Evolutionary conservation across 306 rosid species (phyloP), one percentile per base, ranked within the genome.

Genomic region (Cucurbita pepo): DNA sequence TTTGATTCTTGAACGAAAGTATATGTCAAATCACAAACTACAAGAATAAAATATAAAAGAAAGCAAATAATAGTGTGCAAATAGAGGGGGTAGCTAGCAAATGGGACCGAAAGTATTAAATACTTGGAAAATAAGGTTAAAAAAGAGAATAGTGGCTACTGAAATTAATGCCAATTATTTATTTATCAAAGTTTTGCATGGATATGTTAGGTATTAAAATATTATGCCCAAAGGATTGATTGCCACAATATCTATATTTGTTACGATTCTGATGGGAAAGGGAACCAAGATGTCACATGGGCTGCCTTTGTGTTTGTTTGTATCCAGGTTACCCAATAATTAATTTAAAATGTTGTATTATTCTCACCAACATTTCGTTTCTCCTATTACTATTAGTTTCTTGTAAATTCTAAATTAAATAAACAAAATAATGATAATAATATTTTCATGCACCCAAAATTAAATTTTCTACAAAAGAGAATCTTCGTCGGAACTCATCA

Each of bases 51-150:
- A 1, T 30, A 30, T 30, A 30, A 40, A 40, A 4, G 7, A 40
- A 40, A 65, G 44, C 54, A 65, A 43, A 65, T 47, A 19, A 44
- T 19, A 21, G 0, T 12, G 30, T 65, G 30, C 18, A 65, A 44
- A 65, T 19, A 10, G 54, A 43, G 51, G 71, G 54, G 38, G 71
- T 66, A 44, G 72, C 72, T 55, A 66, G 72, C 72, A 66, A 66
- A 44, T 66, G 55, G 54, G 40, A 11, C 38, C 34, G 18, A 66
- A 66, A 66, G 55, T 66, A 43, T 12, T 45, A 66, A 44, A 6
- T 19, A 66, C 72, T 66, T 66, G 19, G n/a, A 12, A 66, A 66
- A 38, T 66, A 66, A 45, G 72, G 51, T 45, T 66, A 54, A 65
- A 43, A 18, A 64, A 43, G 71, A 21, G 54, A 65, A 65, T 65